A percentile compares a stretch with the other conserved stretches of the same genome.
phyloP scores from a whole-genome alignment of 106 monocot species.

The Acorus gramineus region DNA sequence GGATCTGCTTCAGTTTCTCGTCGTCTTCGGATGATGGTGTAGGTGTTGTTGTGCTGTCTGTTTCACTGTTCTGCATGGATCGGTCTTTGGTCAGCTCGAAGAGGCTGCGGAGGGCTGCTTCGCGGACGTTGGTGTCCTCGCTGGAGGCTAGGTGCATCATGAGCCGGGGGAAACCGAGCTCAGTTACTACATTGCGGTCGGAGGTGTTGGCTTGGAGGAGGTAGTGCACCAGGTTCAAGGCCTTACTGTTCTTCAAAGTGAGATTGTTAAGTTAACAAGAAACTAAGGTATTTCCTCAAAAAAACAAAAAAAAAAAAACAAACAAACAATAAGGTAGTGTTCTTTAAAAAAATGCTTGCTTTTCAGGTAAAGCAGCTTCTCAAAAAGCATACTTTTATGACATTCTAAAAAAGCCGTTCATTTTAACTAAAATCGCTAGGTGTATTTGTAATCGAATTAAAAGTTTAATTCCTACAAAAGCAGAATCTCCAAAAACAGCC shows the following conservation, averaged over 20 bases:
- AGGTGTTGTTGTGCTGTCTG: no score
- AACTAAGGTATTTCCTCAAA: neutral
- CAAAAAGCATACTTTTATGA: no score
- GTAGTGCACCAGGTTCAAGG: conserved; percentile 61
- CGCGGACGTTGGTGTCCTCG: conserved; percentile 51
- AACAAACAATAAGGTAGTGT: neutral
- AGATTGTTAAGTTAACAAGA: neutral
- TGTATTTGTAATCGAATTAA: no score
- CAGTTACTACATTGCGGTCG: conserved; percentile 36
- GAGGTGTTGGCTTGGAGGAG: conserved; percentile 56
- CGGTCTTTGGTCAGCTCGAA: conserved; percentile 47
- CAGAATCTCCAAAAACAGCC: no score
- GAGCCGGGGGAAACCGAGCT: conserved; percentile 64
- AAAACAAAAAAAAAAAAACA: neutral
- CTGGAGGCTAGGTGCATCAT: conserved; percentile 76
- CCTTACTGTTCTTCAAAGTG: conserved; percentile 47
- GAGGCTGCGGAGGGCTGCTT: conserved; percentile 55
- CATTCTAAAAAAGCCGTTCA: no score
- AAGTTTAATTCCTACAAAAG: no score
- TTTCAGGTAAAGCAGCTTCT: no score
- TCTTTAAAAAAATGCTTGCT: no score
- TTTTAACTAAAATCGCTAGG: no score
- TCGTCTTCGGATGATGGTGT: conserved; percentile 24
- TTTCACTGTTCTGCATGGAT: neutral
- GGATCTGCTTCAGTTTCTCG: conserved; percentile 41